Evolutionary conservation across 352 stramenopile species (phyloP).

Genomic region (Phytophthora multivora): DNA sequence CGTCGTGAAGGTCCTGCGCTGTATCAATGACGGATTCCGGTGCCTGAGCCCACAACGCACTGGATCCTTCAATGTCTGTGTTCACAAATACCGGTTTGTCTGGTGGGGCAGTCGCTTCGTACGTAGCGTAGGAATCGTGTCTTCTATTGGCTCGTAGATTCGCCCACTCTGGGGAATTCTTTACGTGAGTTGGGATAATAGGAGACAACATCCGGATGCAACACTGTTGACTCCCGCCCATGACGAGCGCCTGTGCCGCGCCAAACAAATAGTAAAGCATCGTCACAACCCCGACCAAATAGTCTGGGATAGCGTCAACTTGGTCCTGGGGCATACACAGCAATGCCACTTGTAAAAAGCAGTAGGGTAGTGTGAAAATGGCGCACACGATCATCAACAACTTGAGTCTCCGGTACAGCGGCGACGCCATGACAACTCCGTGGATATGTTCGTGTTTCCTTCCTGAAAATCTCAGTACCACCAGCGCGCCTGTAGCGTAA

Average conservation of each 20-base stretch:
- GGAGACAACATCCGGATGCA: conserved; percentile 57
- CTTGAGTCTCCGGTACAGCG: conserved; percentile 71
- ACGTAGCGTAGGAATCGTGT: conserved; percentile 43
- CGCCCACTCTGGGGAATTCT: conserved; percentile 57
- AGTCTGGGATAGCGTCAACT: conserved; percentile 59
- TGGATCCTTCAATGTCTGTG: conserved; percentile 82
- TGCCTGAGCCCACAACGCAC: conserved; percentile 65
- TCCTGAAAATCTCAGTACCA: conserved; percentile 49
- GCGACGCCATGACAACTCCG: conserved; percentile 66
- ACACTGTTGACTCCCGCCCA: conserved; percentile 70
- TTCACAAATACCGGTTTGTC: conserved; percentile 71
- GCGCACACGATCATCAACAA: conserved; percentile 66
- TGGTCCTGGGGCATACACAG: conserved; percentile 44
- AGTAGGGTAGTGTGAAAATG: conserved; percentile 75
- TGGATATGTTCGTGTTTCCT: conserved; percentile 77
- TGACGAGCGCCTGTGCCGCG: conserved; percentile 62
- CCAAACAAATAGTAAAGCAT: conserved; percentile 74
- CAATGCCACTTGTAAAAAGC: conserved; percentile 51
- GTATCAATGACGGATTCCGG: conserved; percentile 61
- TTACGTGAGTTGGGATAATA: conserved; percentile 57
- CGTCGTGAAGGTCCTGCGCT: conserved; percentile 66
- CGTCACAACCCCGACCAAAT: conserved; percentile 56
- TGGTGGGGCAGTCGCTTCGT: conserved; percentile 39
- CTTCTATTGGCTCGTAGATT: conserved; percentile 35
- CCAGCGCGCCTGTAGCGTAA: conserved; percentile 45